Conservation (phyloP, 2,329 filamentous ascomycete genomes). For the Madurella fahalii region DNA sequence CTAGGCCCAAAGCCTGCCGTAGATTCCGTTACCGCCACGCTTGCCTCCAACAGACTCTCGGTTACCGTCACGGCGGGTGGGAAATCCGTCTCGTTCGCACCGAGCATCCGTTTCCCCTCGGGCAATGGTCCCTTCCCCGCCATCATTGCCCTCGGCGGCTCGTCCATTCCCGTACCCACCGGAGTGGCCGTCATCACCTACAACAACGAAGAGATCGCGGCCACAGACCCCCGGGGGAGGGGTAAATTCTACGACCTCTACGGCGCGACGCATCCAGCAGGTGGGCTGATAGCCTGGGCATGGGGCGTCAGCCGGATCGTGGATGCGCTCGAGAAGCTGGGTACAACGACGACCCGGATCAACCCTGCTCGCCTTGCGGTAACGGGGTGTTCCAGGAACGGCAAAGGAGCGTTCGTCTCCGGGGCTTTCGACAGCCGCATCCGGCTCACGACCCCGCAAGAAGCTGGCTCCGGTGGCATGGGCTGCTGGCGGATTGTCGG, state of each 20-base stretch:
- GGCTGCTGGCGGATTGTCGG: conserved; percentile 42
- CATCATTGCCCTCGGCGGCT: conserved; percentile 38
- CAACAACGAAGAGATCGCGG: conserved; percentile 42
- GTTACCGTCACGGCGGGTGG: neutral
- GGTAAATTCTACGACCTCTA: conserved; percentile 45
- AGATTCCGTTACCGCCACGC: neutral
- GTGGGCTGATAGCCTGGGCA: conserved; percentile 44
- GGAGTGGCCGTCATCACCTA: conserved; percentile 43
- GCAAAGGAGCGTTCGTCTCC: conserved; percentile 28
- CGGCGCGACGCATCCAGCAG: conserved; percentile 37
- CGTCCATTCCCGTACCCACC: conserved; percentile 40
- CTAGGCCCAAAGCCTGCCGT: neutral
- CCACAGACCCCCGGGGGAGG: conserved; percentile 39
- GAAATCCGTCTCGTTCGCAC: conserved; percentile 32
- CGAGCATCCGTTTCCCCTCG: conserved; percentile 24
- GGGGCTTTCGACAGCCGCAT: conserved; percentile 44
- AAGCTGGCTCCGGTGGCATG: conserved; percentile 44
- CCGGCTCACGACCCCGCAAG: conserved; percentile 43
- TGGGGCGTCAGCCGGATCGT: conserved; percentile 45
- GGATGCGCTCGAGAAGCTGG: conserved; percentile 39
- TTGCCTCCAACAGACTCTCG: neutral
- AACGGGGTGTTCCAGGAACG: too few relatives aligned
- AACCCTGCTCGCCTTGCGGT: too few relatives aligned
- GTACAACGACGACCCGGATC: conserved; percentile 33
- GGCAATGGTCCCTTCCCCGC: conserved; percentile 33